A percentile compares a stretch with the other conserved stretches of the same genome.
Evolutionary conservation across 2,329 filamentous ascomycete genomes (phyloP).

Genomic region (Sclerotinia sclerotiorum): DNA sequence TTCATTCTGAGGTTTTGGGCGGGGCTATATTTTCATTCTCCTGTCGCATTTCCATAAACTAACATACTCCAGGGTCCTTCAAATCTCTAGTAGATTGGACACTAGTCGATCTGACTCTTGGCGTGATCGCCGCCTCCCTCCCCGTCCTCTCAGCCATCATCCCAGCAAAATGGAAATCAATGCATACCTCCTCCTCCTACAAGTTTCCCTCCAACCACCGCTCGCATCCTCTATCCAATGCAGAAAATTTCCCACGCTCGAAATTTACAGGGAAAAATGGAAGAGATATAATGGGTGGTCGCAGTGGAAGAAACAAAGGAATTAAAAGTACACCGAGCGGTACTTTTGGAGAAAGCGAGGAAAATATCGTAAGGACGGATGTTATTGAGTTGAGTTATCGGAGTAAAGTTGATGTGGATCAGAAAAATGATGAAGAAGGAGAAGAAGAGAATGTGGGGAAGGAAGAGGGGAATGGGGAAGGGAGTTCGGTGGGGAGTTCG

Average conservation of each 20-base stretch:
- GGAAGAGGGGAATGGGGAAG: background rate
- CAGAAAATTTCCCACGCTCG: background rate
- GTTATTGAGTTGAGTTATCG: constrained; percentile 28
- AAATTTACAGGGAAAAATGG: background rate
- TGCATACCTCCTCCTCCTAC: background rate
- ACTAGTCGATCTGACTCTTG: constrained; percentile 40
- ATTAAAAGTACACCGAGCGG: background rate
- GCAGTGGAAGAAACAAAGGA: no score
- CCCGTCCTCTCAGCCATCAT: constrained; percentile 40
- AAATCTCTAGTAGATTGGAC: constrained; percentile 39
- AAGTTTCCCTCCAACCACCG: background rate
- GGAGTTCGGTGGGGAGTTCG: background rate
- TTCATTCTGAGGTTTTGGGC: no score
- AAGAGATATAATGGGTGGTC: background rate
- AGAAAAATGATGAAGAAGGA: background rate
- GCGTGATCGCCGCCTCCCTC: constrained; percentile 40
- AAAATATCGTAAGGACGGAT: constrained; percentile 31
- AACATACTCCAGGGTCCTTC: constrained; percentile 25
- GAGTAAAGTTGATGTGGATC: constrained; percentile 18
- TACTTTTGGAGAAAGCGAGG: constrained; percentile 24
- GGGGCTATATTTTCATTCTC: no score
- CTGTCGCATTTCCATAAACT: background rate
- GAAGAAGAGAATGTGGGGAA: background rate
- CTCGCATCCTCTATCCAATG: background rate
- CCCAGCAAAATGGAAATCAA: constrained; percentile 25